These are phyloP conservation scores for Hypoxylon subgilvum DNA, from an alignment of 495 filamentous ascomycete genomes.

Conservation along the genomic window DNA sequence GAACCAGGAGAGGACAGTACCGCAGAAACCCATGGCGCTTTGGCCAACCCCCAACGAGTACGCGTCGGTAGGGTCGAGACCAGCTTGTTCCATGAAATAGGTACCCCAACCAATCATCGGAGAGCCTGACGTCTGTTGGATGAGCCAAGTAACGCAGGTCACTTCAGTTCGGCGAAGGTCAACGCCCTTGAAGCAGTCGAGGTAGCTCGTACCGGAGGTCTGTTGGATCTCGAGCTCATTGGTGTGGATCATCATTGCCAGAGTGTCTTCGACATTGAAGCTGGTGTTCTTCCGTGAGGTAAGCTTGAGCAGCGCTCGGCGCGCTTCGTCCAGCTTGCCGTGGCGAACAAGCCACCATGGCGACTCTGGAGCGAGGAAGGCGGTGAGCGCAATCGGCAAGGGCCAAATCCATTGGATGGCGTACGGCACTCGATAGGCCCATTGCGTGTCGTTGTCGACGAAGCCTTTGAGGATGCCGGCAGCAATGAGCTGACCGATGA, in stretches of 20 bases:
- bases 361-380: conserved; percentile 69
- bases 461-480: conserved; percentile 66
- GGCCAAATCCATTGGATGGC: conserved; percentile 79
- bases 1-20: conserved; percentile 59
- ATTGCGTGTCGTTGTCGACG: conserved; percentile 58
- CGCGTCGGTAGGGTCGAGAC: conserved; percentile 59
- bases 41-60: conserved; percentile 53
- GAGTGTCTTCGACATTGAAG: conserved; percentile 67
- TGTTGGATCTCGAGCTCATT: conserved; percentile 67
- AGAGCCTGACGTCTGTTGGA: conserved; percentile 70
- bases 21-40: conserved; percentile 57
- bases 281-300: conserved; percentile 57
- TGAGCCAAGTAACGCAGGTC: conserved; percentile 68
- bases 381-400: conserved; percentile 65
- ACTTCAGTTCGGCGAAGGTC: conserved; percentile 72
- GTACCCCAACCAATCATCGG: conserved; percentile 73
- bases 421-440: conserved; percentile 69
- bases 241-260: conserved; percentile 76
- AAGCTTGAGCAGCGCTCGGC: conserved; percentile 63
- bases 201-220: conserved; percentile 62
- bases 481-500: conserved; percentile 72
- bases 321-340: conserved; percentile 61
- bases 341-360: conserved; percentile 76
- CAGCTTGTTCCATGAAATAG: conserved; percentile 71
- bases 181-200: conserved; percentile 70